Base-by-base conservation (phyloP, 257 asterid genomes). In the Verbascum thapsus region DNA sequence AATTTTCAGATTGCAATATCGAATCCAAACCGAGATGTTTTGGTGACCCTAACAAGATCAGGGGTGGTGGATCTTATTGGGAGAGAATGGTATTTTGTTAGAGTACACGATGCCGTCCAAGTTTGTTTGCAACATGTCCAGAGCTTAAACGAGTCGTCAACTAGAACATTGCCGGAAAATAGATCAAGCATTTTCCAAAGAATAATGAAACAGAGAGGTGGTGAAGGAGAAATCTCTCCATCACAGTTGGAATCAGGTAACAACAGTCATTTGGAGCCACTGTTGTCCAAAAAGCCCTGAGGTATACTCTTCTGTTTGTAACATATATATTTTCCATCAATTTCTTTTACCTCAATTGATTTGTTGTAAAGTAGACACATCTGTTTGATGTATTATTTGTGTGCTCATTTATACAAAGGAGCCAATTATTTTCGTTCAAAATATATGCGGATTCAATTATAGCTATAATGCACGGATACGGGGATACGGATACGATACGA, bases 41-140 rank as follows among this genome's bases (percentile, higher is more conserved):
- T 88, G 58, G 70, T 85, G 57, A 85, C 92, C 34, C 83, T 91
- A 18, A 78, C 92, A 15, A 87, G 66, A 73, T 59, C 97, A 0
- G 95, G 96, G 38, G 72, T 82, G 52, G 80, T 88, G 16, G 97
- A 91, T 64, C 76, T 83, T 61, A 85, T 91, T 30, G 98, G 98
- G 58, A 81, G 83, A 65, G 92, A 88, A 54, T 91, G 98, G 98
- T 87, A 76, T 66, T 91, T 91, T 26, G 98, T 91, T 18, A 81
- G 98, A 63, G 90, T 88, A 18, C 98, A 88, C 3, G 98, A 91
- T 35, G 97, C 98, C 6, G 96, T 91, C 64, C 98, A 88, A 86
- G 80, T 88, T 59, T 91, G 98, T 71, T 79, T 83, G 53, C 96
- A 80, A 55, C 85, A 74, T 39, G 96, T 87, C 11, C 95, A 79